Evolutionary conservation across 225 moss, liverwort and hornwort species (phyloP).

Genomic region (Physcomitrellopsis africana): DNA sequence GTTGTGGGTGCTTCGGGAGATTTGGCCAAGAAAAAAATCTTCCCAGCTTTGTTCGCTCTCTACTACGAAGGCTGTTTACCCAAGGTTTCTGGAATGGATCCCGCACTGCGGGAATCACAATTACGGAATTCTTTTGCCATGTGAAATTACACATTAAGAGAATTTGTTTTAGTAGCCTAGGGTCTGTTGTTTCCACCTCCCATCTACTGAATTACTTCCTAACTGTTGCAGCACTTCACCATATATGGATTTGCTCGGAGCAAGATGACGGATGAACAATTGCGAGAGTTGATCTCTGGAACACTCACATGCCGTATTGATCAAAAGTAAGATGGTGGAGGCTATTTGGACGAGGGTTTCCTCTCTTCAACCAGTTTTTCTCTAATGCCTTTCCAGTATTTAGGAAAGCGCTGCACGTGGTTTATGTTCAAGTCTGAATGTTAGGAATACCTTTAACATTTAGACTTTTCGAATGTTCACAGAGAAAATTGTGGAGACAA

Average conservation of each 20-base stretch:
- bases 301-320: constrained; percentile 78
- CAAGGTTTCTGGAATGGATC: constrained; percentile 50
- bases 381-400: too few species aligned
- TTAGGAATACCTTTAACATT: too few species aligned
- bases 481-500: constrained; percentile 76
- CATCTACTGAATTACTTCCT: background rate
- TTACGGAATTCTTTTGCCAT: background rate
- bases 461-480: constrained; percentile 8
- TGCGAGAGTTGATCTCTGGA: constrained; percentile 60
- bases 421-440: too few species aligned
- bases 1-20: constrained; percentile 95
- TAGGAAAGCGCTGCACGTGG: too few species aligned
- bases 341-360: too few species aligned
- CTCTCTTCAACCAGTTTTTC: too few species aligned
- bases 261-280: constrained; percentile 64
- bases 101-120: too few species aligned
- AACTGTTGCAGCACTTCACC: constrained; percentile 70
- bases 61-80: constrained; percentile 92
- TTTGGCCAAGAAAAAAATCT: constrained; percentile 97
- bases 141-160: background rate
- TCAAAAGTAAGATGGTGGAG: constrained; percentile 46
- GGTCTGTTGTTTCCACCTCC: background rate
- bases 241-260: constrained; percentile 70
- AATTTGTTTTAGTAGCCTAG: background rate
- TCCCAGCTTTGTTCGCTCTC: constrained; percentile 92